Percentiles rank a stretch among this genome's conserved stretches.
phyloP scores from a whole-genome alignment of 495 filamentous ascomycete species.

The Aspergillus sclerotioniger region DNA sequence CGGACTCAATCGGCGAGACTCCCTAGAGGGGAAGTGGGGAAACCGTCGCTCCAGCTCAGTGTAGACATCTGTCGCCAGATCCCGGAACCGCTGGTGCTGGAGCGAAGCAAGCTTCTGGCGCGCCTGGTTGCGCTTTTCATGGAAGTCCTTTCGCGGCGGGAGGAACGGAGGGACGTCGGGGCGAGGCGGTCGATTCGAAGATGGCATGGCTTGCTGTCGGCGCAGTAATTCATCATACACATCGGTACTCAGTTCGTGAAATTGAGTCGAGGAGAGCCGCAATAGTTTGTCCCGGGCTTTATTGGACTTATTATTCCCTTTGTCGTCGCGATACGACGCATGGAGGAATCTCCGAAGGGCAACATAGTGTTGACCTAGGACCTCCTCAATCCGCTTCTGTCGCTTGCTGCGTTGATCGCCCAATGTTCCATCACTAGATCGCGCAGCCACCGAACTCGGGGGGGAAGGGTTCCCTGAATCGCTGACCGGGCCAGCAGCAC shows the following conservation, averaged over 20 bases:
- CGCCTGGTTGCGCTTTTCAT: constrained; percentile 95
- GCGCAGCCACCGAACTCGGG: constrained; percentile 73
- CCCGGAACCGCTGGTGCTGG: constrained; percentile 77
- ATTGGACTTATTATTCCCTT: constrained; percentile 70
- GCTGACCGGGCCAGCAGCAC: constrained; percentile 31
- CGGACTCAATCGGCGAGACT: constrained; percentile 69
- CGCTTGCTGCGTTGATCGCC: constrained; percentile 57
- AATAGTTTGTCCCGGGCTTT: constrained; percentile 91
- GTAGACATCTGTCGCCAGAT: constrained; percentile 93
- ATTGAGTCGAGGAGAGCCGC: constrained; percentile 83
- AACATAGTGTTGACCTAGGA: constrained; percentile 76
- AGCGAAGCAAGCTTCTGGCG: constrained; percentile 89
- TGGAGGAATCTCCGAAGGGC: constrained; percentile 73
- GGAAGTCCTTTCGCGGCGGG: constrained; percentile 80
- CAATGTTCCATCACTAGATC: constrained; percentile 71
- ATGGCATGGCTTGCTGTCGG: constrained; percentile 65
- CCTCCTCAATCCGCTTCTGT: constrained; percentile 60
- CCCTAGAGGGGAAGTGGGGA: constrained; percentile 69
- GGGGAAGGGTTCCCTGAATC: constrained; percentile 72
- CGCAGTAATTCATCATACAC: constrained; percentile 94
- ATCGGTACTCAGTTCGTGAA: constrained; percentile 95
- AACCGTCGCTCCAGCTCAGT: constrained; percentile 90
- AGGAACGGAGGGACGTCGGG: constrained; percentile 65
- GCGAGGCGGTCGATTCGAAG: constrained; percentile 53
- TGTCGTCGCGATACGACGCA: constrained; percentile 68